Percentiles rank a stretch among this genome's conserved stretches.
Evolutionary conservation across 805 yeast genomes (phyloP).

Genomic region (Yamadazyma olivae): DNA sequence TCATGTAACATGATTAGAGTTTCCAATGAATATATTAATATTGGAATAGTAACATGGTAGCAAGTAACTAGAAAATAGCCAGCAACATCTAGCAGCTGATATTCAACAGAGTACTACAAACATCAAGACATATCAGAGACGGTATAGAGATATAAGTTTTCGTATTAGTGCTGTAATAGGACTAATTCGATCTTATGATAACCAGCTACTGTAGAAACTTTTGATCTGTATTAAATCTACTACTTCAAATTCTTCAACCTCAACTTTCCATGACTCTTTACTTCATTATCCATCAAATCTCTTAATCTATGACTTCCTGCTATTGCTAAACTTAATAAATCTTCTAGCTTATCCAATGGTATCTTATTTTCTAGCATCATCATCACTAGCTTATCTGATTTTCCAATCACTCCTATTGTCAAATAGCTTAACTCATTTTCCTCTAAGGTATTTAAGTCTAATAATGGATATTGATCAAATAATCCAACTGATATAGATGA

Average conservation of each 20-base stretch:
- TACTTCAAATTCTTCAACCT: constrained; percentile 3
- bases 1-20: no score
- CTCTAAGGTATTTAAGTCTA: constrained; percentile 81
- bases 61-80: no score
- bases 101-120: no score
- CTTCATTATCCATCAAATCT: constrained; percentile 81
- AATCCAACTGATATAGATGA: constrained; percentile 78
- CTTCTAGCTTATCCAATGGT: constrained; percentile 77
- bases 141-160: no score
- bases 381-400: constrained; percentile 72
- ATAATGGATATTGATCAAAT: constrained; percentile 68
- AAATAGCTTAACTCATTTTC: constrained; percentile 79
- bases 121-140: no score
- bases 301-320: constrained; percentile 83
- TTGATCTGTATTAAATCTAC: no score
- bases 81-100: no score
- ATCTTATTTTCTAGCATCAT: constrained; percentile 78
- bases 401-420: constrained; percentile 83
- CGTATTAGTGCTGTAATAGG: no score
- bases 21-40: no score
- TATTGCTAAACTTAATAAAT: constrained; percentile 74
- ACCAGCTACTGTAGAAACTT: no score
- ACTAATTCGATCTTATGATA: no score
- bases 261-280: constrained; percentile 66
- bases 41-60: no score